Base-by-base conservation (phyloP, 768 basidiomycete species). In the Phallus indusiatus region DNA sequence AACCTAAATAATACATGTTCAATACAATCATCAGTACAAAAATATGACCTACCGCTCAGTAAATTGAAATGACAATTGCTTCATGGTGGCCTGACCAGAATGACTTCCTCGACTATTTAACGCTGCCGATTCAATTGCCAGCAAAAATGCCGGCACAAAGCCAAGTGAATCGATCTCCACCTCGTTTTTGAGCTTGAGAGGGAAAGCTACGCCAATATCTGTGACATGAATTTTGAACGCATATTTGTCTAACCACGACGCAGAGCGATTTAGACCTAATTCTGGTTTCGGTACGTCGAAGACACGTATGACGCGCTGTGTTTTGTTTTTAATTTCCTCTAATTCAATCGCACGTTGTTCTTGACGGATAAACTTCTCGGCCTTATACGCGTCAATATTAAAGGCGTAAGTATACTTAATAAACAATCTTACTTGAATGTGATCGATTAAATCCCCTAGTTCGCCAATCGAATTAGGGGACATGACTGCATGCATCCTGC, bases 401-500 rank as follows among this genome's bases (percentile, higher is more conserved):
- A 3, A 63, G 47, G 35, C 28, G 54, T 16, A 55, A 49, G 54
- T 56, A 48, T 47, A 33, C n/a, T 35, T 42, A 35, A 22, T 24
- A 28, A 34, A 50, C 34, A 11, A 48, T 61, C 51, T 49, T 73
- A 86, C 90, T 78, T 90, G 90, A 47, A 91, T 74, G 64, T 91
- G 79, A 67, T 95, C 92, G 46, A 92, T 70, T 62, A 93, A 90
- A 68, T 97, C 94, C 16, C 87, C 90, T 8, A 97, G 74, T 67
- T 95, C 90, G 20, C 87, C 86, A 54, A 97, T 85, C 0, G 95
- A 94, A 63, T 90, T 90, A 10, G 94, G 86, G 69, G 94, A 93
- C 87, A 96, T 86, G 35, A 95, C 88, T 1, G 94, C 93, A 66
- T 97, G 91, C 1, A 92, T 82, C 69, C 87, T 90, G 8, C 80